Base-by-base conservation (phyloP, 176 grass and related monocot genomes). In the Carex littledalei region DNA sequence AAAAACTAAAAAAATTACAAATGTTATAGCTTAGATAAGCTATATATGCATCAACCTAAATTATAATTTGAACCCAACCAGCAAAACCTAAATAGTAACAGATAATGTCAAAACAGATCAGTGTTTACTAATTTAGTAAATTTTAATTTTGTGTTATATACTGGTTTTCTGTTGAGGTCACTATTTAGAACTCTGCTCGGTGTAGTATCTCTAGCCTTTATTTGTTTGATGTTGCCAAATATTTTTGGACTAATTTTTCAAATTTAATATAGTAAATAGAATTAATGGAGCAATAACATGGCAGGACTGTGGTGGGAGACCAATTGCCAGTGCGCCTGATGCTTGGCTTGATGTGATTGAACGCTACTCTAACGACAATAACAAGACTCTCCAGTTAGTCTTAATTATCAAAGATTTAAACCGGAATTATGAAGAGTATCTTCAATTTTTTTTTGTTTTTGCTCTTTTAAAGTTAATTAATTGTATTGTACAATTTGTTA, bases 261-360 rank as follows among this genome's bases (percentile, higher is more conserved):
- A 71, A 82, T 31, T 15, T 8, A 56, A 0, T 63, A 10, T n/a
- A 69, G 64, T 57, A 39, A 22, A 14, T 81, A 71, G 9, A 64
- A 68, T 60, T 79, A 49, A n/a, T 57, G 11, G 41, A 39, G 24
- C 56, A 34, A 72, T 83, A 37, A 79, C 55, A 53, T 29, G 63
- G 22, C 90, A 97, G 92, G 94, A 97, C 37, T 94, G 90, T 87
- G 90, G 92, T 58, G 74, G 76, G 63, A 86, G 91, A 39, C 94
- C 94, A 39, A 97, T 97, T 90, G 81, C 94, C 37, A 97, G 94
- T 54, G 88, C 88, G 0, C 94, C 90, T 11, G 94, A 97, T 92
- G 82, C 88, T 67, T 97, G 91, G 94, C 85, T 97, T 3, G 88
- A 97, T 86, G 91, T 97, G 62, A 90, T 94, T 57, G 88, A 94